These are phyloP conservation scores for Monascus ruber DNA, from an alignment of 2,329 filamentous ascomycete genomes.

Conservation along the genomic window DNA sequence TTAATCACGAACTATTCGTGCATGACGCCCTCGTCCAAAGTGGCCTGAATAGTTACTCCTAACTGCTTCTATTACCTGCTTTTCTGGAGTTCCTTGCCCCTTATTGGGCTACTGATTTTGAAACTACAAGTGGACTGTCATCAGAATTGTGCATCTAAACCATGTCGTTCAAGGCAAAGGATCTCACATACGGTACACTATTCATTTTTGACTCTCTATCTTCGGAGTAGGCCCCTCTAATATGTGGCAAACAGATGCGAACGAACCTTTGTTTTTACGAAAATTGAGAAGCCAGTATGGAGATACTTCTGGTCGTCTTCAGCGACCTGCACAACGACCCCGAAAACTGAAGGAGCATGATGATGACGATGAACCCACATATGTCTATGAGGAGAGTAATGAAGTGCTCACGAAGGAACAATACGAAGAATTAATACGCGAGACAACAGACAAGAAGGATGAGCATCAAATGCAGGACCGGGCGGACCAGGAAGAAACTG, in stretches of 20 bases:
- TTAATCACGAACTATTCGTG: too few relatives aligned
- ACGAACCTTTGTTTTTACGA: conserved; percentile 33
- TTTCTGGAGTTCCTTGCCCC: too few relatives aligned
- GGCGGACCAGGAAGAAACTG: conserved; percentile 1
- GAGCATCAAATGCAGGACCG: conserved; percentile 6
- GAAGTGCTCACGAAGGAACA: conserved; percentile 34
- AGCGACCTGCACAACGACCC: conserved; percentile 25
- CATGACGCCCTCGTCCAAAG: too few relatives aligned
- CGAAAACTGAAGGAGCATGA: conserved; percentile 25
- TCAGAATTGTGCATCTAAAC: conserved; percentile 3
- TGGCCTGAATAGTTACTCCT: too few relatives aligned
- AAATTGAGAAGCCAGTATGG: conserved; percentile 30
- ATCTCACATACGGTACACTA: conserved; percentile 31
- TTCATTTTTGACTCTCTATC: too few relatives aligned
- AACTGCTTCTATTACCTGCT: too few relatives aligned
- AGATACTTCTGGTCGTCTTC: conserved; percentile 22
- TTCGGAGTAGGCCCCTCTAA: too few relatives aligned
- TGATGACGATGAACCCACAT: conserved; percentile 33
- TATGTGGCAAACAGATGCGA: conserved; percentile 19
- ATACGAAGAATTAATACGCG: conserved; percentile 29
- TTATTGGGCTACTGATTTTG: too few relatives aligned
- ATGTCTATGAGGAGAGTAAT: conserved; percentile 33
- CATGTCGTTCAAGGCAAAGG: conserved; percentile 34
- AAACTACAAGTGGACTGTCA: too few relatives aligned
- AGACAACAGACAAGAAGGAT: conserved; percentile 8